Evolutionary conservation across 805 yeast genomes (phyloP).

Genomic region (Gaillardinia entomophila): DNA sequence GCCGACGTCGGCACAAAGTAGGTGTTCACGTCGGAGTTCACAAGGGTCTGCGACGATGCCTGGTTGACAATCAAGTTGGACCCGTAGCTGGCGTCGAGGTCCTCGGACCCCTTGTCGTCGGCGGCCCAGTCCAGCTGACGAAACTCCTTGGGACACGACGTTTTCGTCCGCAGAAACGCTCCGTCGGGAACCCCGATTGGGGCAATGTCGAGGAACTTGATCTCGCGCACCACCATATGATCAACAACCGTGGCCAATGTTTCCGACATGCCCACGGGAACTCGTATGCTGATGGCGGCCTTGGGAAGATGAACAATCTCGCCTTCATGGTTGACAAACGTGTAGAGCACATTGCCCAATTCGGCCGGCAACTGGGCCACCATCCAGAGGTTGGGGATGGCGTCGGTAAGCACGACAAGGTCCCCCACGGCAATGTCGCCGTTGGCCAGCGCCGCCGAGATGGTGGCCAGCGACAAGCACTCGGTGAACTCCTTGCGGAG

Average conservation of each 20-base stretch:
- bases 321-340: slow-evolving; percentile 54
- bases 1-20: slow-evolving; percentile 31
- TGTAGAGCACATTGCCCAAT: slow-evolving; percentile 48
- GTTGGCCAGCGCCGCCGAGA: slow-evolving; percentile 4
- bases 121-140: slow-evolving; percentile 1
- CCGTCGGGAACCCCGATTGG: slow-evolving; percentile 35
- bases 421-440: slow-evolving; percentile 48
- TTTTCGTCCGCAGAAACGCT: slow-evolving; percentile 17
- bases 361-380: slow-evolving; percentile 49
- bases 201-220: slow-evolving; percentile 24
- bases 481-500: slow-evolving; percentile 1
- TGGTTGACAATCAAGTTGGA: slow-evolving; percentile 28
- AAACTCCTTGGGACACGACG: slow-evolving; percentile 14
- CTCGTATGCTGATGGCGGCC: slow-evolving; percentile 40
- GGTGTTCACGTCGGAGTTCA: slow-evolving; percentile 29
- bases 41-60: slow-evolving; percentile 28
- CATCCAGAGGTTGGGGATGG: slow-evolving; percentile 44
- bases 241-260: slow-evolving; percentile 12
- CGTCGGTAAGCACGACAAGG: slow-evolving; percentile 47
- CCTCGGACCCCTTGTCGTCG: background rate
- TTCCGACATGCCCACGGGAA: slow-evolving; percentile 49
- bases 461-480: slow-evolving; percentile 5
- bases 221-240: slow-evolving; percentile 15
- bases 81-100: slow-evolving; percentile 1
- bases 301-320: slow-evolving; percentile 40